Evolutionary conservation across 2,329 filamentous ascomycete genomes (phyloP), one percentile per base, ranked within the genome.

Genomic region (Aspergillus brasiliensis): DNA sequence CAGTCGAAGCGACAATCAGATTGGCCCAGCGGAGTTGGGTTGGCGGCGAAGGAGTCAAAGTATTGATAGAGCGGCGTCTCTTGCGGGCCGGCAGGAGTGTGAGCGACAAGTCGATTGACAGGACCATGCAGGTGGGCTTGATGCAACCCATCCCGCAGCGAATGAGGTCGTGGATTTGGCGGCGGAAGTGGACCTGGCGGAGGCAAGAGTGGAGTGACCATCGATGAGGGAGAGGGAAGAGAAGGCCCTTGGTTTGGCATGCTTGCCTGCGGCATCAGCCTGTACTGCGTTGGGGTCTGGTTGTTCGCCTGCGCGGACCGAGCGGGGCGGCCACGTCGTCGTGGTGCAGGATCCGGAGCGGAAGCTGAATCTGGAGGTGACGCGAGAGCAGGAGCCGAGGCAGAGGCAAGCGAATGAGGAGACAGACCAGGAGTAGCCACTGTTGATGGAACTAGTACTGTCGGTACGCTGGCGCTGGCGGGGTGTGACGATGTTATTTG

Each of bases 51-150:
- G 3, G 67, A 67, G 48, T 69, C 67, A 7, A 79, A 49, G 58
- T 75, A 79, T 13, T 75, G 72, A 57, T 77, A 79, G 28, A 77
- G 62, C 17, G 69, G 68, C 54, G 71, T 63, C 59, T 73, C 68
- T 23, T 65, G 47, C 51, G 63, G 54, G 4, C 62, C 66, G 10
- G 56, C 46, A 17, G 68, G 28, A 6, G 65, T 64, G 4, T 62
- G 57, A 31, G 68, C 59, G 17, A 72, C 27, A 10, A 77, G 67
- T 38, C 69, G 69, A 27, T 84, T 76, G 1, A 77, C 64, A 3
- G 86, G 85, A 64, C 82, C 86, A 23, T 81, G 80, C 27, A 88
- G 75, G 67, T 85, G 78, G 47, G 82, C 81, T 71, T 88, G 84
- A 66, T 89, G 87, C 7, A 88, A 75, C n/a, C 80, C 82, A 27